Base-by-base conservation (phyloP, 306 rosid species). In the Rosa multiflora region DNA sequence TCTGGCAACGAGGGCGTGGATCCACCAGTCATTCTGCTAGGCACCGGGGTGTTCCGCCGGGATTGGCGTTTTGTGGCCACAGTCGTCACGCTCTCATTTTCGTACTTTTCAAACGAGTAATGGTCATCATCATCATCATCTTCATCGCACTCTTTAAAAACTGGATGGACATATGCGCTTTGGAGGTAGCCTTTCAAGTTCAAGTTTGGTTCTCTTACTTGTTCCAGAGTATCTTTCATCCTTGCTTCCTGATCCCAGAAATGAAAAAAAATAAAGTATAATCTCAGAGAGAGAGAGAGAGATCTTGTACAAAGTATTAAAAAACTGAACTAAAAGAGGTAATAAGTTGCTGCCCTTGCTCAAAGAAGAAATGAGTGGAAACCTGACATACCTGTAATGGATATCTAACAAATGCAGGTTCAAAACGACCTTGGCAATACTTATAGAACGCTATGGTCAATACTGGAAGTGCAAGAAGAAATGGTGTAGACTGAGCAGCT, bases 21-120 rank as follows among this genome's bases (percentile, higher is more conserved):
- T 76, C 81, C 87, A 69, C 83, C 96, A 6, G 98, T 95, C 8
- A 90, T 52, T 85, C 79, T 91, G 85, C 99, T 96, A 10, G 98
- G 92, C 86, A 83, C 72, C 1, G 99, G 99, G 15, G 99, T 96
- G 46, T 80, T 91, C 88, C 85, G 85, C 62, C 94, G 88, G 14
- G 98, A 96, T 29, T 96, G 99, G 55, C 99, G 98, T 79, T 91
- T 96, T 8, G 99, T 96, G 23, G 97, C 82, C 64, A 96, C 99
- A n/a, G 85, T 80, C 14, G 83, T 79, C 6, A 78, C 81, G 52
- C 96, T 93, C 80, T 93, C 98, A 5, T 43, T 86, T 76, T 93
- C 99, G 86, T 86, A 88, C 55, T 83, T 89, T 4, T 78, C 88
- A 32, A 6, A 2, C 4, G 15, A 3, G 0, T 89, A 89, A 0